Evolutionary conservation across 2,329 filamentous ascomycete genomes (phyloP), one percentile per base, ranked within the genome.

Genomic region (Leptographium galeiforme): DNA sequence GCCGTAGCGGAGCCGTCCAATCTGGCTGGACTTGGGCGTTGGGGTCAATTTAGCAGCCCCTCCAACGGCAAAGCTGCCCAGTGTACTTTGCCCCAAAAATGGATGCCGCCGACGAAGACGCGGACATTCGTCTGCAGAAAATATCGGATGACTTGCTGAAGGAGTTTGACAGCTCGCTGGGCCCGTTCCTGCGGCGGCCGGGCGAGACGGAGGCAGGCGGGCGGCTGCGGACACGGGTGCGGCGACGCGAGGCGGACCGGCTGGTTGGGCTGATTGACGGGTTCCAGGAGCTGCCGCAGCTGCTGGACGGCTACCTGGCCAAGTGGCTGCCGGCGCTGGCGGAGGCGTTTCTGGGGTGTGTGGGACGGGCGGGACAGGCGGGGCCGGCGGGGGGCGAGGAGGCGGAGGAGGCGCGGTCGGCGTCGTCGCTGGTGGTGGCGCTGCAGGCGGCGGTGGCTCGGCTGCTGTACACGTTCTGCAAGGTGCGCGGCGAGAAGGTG

Each of bases 251-350:
- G 39, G 56, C 60, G 13, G 54, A 59, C 33, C 60, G 58, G 19
- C 56, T 62, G 41, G 56, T 58, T 33, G 55, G 55, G 72, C 66
- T 78, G 6, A 79, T 98, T 50, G 89, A 96, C 60, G 82, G 86
- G 2, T 98, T 97, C 61, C 91, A 97, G 73, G 90, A 96, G 72
- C 84, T 94, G 59, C 93, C 93, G 18, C 93, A 98, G 66, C 77
- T 97, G 41, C 78, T 98, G 32, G 93, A 98, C 68, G 81, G 88
- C 11, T 79, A 91, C 66, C 75, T 98, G 44, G 82, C 85, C 50
- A 76, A 71, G 58, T 82, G 94, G 67, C 74, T 97, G 50, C 84
- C 87, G 30, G 72, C 79, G 43, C 74, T 97, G 39, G 82, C 88
- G 32, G 77, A 84, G 62, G 84, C 87, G 18, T 94, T 91, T 62